phyloP scores from a whole-genome alignment of 2,329 filamentous ascomycete genomes.

The Pseudogymnoascus sp. region DNA sequence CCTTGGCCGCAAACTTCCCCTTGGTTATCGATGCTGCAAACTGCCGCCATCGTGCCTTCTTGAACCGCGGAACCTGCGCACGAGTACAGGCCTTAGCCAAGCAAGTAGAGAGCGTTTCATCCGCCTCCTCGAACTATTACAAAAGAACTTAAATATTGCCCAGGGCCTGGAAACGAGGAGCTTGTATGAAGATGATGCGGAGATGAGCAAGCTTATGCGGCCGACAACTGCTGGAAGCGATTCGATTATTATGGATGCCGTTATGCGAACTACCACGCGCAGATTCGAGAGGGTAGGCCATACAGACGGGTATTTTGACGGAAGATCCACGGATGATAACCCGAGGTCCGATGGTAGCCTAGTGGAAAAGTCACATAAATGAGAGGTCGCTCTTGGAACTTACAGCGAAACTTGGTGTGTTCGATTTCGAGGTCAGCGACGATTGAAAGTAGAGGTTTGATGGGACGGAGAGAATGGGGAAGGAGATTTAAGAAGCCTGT shows the following conservation, averaged over 20 bases:
- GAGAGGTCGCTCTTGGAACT: slow-evolving; percentile 29
- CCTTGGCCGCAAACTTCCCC: no score
- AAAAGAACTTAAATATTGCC: slow-evolving; percentile 27
- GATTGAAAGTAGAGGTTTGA: background rate
- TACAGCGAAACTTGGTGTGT: slow-evolving; percentile 10
- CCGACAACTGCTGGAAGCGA: slow-evolving; percentile 28
- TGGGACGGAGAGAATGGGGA: background rate
- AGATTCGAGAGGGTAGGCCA: slow-evolving; percentile 22
- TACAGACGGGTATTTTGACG: slow-evolving; percentile 27
- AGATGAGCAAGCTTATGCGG: slow-evolving; percentile 22
- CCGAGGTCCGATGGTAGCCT: slow-evolving; percentile 34
- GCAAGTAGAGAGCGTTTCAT: no score
- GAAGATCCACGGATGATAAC: slow-evolving; percentile 23
- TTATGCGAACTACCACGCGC: slow-evolving; percentile 28
- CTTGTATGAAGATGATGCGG: slow-evolving; percentile 14
- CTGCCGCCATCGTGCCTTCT: no score
- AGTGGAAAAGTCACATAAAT: slow-evolving; percentile 39
- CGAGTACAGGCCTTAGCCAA: no score
- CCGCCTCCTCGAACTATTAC: slow-evolving; percentile 24
- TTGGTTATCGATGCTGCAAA: no score
- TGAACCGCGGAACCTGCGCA: no score
- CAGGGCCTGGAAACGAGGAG: slow-evolving; percentile 17
- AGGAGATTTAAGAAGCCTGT: slow-evolving; percentile 2
- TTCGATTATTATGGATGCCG: slow-evolving; percentile 25
- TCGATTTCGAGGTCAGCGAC: slow-evolving; percentile 1